Base-by-base conservation (phyloP, 2,329 filamentous ascomycete genomes). In the Aspergillus latus region DNA sequence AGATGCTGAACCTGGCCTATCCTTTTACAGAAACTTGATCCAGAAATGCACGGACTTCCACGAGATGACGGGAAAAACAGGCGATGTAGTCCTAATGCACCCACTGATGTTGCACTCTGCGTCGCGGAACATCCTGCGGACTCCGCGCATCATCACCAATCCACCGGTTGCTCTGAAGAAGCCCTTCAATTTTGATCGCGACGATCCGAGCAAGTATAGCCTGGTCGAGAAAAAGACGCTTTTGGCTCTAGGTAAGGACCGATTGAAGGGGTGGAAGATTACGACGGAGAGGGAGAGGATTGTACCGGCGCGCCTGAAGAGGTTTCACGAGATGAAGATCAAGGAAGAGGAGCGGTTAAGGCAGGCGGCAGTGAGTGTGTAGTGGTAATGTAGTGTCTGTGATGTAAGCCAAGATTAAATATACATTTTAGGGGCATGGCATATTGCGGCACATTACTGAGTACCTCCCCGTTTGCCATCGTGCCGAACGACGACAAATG, bases 61-160 rank as follows among this genome's bases (percentile, higher is more conserved):
- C 34, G 80, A 84, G 62, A 78, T 78, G 54, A 82, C 79, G 0
- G 81, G 82, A 0, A 71, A 78, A 8, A 72, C 78, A 0, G 81
- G 82, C 2, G 82, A 84, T 59, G 80, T 84, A 3, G 77, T 80
- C 56, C 68, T 84, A 3, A 64, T 84, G 57, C 82, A 84, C 64
- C 81, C 81, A 7, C 66, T 84, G 28, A 84, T 82, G 80, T 64
- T 82, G 51, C 81, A 84, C 63, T 80, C 77, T 1, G 80, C 79
- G 5, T 78, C 76, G 5, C 76, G 76, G 50, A 84, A 84, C 62
- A 73, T 74, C 51, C 58, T 80, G 28, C 69, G 81, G 16, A 72
- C 74, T 9, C 72, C 77, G 1, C 69, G 82, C 3, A 75, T 84
- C 34, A 84, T 84, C 62, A 84, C 80, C 2, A 84, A 84, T 57